Evolutionary conservation across 768 basidiomycete genomes (phyloP).

Genomic region (Lanmaoa rubissima): DNA sequence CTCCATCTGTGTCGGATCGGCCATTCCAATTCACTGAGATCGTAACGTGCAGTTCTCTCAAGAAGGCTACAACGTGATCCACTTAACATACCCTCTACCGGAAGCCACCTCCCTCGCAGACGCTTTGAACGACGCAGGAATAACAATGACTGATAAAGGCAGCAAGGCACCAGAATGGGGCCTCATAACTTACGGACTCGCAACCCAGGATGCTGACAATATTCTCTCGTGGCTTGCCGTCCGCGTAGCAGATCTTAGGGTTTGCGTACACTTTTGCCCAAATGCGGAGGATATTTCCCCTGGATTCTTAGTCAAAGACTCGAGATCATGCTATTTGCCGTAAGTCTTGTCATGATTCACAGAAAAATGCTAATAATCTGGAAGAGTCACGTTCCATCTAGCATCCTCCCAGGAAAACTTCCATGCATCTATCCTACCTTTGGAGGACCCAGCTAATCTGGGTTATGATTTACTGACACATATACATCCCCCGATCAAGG

Average conservation of each 20-base stretch:
- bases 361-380: not conserved
- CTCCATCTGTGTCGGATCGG: not conserved
- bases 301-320: conserved; percentile 28
- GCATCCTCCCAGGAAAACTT: conserved; percentile 36
- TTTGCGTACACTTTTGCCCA: conserved; percentile 39
- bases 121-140: conserved; percentile 16
- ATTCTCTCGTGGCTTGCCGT: conserved; percentile 8
- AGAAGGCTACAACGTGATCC: conserved; percentile 40
- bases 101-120: conserved; percentile 14
- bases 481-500: conserved; percentile 28
- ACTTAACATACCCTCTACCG: conserved; percentile 27
- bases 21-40: not conserved
- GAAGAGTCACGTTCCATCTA: conserved; percentile 37
- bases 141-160: conserved; percentile 6
- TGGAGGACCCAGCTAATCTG: conserved; percentile 23
- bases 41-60: conserved; percentile 31
- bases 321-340: conserved; percentile 28
- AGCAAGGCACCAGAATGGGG: conserved; percentile 23
- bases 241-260: conserved; percentile 19
- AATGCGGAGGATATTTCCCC: conserved; percentile 21
- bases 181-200: conserved; percentile 33
- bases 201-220: conserved; percentile 21
- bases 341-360: conserved; percentile 10
- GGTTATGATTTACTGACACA: conserved; percentile 26
- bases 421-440: conserved; percentile 29